Conservation (phyloP, 73 alveolate genomes). For the Paramecium pentaurelia region DNA sequence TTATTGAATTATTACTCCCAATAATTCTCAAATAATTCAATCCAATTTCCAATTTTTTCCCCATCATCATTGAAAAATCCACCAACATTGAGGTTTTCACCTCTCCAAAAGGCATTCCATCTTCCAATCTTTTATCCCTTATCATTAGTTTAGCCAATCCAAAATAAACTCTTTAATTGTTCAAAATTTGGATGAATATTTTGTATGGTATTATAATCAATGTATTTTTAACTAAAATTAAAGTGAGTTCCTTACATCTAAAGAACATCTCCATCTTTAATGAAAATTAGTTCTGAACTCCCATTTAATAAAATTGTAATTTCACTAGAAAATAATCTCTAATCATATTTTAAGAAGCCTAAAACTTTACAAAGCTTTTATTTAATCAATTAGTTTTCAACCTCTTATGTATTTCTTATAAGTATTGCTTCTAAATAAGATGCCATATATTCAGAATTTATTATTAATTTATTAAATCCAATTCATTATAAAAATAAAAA, state of each 20-base stretch:
- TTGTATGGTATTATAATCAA: neutral
- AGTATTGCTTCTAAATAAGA: neutral
- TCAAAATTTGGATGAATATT: neutral
- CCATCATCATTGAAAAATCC: neutral
- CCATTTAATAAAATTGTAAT: neutral
- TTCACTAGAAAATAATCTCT: neutral
- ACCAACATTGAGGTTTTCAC: neutral
- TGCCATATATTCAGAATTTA: slow-evolving; percentile 40
- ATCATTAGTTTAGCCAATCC: neutral
- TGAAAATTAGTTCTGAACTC: neutral
- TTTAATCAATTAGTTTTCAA: neutral
- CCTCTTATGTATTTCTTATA: neutral
- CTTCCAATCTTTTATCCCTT: neutral
- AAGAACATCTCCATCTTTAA: neutral
- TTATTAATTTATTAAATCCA: neutral
- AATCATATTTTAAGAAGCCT: neutral
- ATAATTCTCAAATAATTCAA: neutral
- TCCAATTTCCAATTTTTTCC: neutral
- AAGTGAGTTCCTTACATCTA: neutral
- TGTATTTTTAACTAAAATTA: neutral
- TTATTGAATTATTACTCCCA: neutral
- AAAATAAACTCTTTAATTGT: neutral
- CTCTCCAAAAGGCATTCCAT: neutral
- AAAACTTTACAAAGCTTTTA: neutral
- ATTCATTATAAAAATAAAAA: too few relatives aligned